These are phyloP conservation scores for Tulasnella sp. DNA, from an alignment of 768 basidiomycete genomes.

Conservation along the genomic window DNA sequence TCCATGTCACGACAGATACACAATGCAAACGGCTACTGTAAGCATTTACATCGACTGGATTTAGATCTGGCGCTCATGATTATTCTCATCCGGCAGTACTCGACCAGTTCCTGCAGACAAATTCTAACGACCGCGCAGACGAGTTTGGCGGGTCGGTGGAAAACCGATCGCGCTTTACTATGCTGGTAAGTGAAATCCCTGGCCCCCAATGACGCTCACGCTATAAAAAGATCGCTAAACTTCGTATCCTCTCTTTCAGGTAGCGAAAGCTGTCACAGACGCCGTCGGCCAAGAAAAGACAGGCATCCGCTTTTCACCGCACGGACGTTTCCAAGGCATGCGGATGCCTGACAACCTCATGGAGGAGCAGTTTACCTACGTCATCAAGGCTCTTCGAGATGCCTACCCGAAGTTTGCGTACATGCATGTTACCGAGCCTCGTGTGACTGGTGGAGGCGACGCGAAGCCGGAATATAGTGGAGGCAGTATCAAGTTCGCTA, in stretches of 20 bases:
- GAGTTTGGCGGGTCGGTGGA: slow-evolving; percentile 59
- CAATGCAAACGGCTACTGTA: slow-evolving; percentile 4
- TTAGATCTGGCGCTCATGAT: too few relatives aligned
- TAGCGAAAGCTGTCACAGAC: slow-evolving; percentile 40
- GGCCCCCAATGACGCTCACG: neutral
- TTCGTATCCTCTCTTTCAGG: slow-evolving; percentile 27
- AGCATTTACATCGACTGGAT: too few relatives aligned
- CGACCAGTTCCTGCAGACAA: slow-evolving; percentile 54
- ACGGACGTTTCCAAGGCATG: neutral
- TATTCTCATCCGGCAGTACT: slow-evolving; percentile 19
- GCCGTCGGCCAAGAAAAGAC: slow-evolving; percentile 46
- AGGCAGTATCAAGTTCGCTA: neutral
- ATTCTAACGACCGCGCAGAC: slow-evolving; percentile 50
- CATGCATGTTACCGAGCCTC: slow-evolving; percentile 39
- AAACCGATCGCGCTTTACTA: slow-evolving; percentile 44
- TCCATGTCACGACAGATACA: too few relatives aligned
- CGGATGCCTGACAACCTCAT: neutral
- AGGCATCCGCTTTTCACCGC: slow-evolving; percentile 49
- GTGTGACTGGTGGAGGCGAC: slow-evolving; percentile 19
- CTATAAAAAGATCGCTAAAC: neutral
- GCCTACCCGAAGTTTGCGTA: slow-evolving; percentile 36
- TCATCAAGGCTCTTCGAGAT: slow-evolving; percentile 38
- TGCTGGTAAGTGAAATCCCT: slow-evolving; percentile 21
- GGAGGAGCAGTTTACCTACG: slow-evolving; percentile 31
- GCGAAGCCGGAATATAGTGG: neutral